phyloP scores from a whole-genome alignment of 495 filamentous ascomycete genomes.

The Xylaria acuta region DNA sequence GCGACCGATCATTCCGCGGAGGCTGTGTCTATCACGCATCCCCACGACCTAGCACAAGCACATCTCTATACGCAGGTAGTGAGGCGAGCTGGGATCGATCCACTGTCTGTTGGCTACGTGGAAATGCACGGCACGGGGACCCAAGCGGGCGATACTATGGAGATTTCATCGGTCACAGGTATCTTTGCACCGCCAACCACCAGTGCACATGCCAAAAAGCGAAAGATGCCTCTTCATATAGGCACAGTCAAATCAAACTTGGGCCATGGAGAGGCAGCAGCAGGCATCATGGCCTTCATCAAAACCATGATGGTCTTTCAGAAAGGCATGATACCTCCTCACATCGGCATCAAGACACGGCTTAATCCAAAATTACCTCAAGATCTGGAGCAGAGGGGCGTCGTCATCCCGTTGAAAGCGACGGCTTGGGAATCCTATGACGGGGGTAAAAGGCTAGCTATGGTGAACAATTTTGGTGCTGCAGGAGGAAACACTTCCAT shows the following conservation, averaged over 20 bases:
- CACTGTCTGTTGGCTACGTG: slow-evolving; percentile 67
- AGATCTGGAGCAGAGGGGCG: slow-evolving; percentile 52
- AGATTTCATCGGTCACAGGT: slow-evolving; percentile 69
- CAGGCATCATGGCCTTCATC: slow-evolving; percentile 69
- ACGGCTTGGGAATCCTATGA: slow-evolving; percentile 49
- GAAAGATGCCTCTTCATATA: slow-evolving; percentile 62
- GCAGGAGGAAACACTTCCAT: slow-evolving; percentile 60
- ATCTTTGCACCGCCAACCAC: slow-evolving; percentile 64
- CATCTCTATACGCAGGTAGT: slow-evolving; percentile 63
- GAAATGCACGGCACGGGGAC: slow-evolving; percentile 81
- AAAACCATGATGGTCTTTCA: slow-evolving; percentile 78
- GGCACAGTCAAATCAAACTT: slow-evolving; percentile 80
- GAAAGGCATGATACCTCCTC: slow-evolving; percentile 72
- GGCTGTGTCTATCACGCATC: slow-evolving; percentile 65
- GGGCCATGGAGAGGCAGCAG: slow-evolving; percentile 76
- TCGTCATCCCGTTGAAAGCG: slow-evolving; percentile 55
- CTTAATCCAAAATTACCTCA: slow-evolving; percentile 51
- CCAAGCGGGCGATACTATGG: slow-evolving; percentile 67
- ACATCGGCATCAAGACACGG: slow-evolving; percentile 70
- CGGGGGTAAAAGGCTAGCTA: slow-evolving; percentile 40
- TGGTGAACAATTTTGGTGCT: slow-evolving; percentile 64
- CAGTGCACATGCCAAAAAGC: slow-evolving; percentile 42
- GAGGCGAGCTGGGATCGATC: slow-evolving; percentile 56
- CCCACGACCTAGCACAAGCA: slow-evolving; percentile 65
- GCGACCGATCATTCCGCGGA: slow-evolving; percentile 54